Evolutionary conservation across 2,329 filamentous ascomycete genomes (phyloP).

Genomic region (Monosporascus sp.): DNA sequence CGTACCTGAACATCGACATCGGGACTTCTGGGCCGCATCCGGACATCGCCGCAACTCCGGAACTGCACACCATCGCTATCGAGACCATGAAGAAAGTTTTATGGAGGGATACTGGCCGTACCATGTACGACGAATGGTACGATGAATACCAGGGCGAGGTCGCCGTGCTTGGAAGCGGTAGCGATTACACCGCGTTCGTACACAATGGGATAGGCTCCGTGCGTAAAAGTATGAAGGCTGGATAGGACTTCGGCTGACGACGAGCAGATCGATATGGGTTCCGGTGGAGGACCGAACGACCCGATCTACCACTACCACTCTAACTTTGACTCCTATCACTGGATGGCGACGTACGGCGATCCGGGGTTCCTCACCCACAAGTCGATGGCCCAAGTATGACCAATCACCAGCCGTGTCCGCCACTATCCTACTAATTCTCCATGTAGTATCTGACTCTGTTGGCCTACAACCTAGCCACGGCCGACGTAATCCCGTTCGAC

Average conservation of each 20-base stretch:
- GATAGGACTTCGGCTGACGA: constrained; percentile 13
- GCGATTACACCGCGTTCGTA: constrained; percentile 63
- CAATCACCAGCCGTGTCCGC: neutral
- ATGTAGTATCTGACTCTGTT: constrained; percentile 32
- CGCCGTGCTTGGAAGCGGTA: constrained; percentile 57
- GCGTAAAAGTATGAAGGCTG: constrained; percentile 26
- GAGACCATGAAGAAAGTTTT: constrained; percentile 56
- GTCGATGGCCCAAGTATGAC: constrained; percentile 47
- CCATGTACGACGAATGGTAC: constrained; percentile 36
- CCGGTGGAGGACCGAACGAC: constrained; percentile 35
- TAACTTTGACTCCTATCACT: constrained; percentile 79
- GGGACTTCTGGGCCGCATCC: constrained; percentile 55
- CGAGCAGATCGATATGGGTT: constrained; percentile 52
- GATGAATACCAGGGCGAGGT: constrained; percentile 41
- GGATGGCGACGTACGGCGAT: constrained; percentile 79
- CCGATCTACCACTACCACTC: constrained; percentile 72
- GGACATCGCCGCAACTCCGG: constrained; percentile 54
- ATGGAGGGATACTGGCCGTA: constrained; percentile 45
- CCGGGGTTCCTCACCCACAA: constrained; percentile 55
- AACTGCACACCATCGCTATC: constrained; percentile 60
- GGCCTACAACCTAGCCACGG: constrained; percentile 32
- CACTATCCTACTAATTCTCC: constrained; percentile 1
- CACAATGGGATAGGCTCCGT: constrained; percentile 42
- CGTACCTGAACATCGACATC: constrained; percentile 79
- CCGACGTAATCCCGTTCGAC: constrained; percentile 34